phyloP scores from a whole-genome alignment of 805 yeast species.

The Barnettozyma pratensis region DNA sequence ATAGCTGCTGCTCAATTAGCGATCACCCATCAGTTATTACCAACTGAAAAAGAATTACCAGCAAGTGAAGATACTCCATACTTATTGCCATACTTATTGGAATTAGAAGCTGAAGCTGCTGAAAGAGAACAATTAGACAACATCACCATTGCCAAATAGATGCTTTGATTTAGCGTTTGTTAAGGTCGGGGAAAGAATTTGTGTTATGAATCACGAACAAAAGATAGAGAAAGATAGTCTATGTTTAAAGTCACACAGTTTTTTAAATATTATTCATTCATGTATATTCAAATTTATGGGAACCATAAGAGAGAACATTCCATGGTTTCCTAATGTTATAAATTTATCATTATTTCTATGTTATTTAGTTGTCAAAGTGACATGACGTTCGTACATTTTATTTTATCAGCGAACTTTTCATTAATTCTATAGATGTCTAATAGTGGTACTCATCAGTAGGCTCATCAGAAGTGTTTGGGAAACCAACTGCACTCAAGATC shows the following conservation, averaged over 20 bases:
- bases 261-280: conserved; percentile 6
- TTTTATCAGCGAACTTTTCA: background rate
- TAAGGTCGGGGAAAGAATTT: too few species aligned
- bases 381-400: too few species aligned
- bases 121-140: conserved; percentile 90
- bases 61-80: conserved; percentile 80
- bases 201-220: background rate
- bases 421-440: conserved; percentile 22
- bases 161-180: background rate
- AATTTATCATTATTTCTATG: background rate
- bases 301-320: background rate
- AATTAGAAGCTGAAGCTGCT: conserved; percentile 86
- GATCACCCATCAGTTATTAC: conserved; percentile 78
- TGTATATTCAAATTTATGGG: conserved; percentile 5
- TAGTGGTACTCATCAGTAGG: conserved; percentile 64
- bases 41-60: conserved; percentile 70
- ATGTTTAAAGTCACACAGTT: background rate
- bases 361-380: too few species aligned
- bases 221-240: background rate
- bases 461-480: conserved; percentile 53
- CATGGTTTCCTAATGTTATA: background rate
- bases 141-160: conserved; percentile 32
- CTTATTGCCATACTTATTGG: conserved; percentile 83
- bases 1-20: conserved; percentile 89
- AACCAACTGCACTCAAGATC: conserved; percentile 64